These are phyloP conservation scores for Colletotrichum chrysophilum DNA, from an alignment of 2,329 filamentous ascomycete genomes.

Conservation along the genomic window DNA sequence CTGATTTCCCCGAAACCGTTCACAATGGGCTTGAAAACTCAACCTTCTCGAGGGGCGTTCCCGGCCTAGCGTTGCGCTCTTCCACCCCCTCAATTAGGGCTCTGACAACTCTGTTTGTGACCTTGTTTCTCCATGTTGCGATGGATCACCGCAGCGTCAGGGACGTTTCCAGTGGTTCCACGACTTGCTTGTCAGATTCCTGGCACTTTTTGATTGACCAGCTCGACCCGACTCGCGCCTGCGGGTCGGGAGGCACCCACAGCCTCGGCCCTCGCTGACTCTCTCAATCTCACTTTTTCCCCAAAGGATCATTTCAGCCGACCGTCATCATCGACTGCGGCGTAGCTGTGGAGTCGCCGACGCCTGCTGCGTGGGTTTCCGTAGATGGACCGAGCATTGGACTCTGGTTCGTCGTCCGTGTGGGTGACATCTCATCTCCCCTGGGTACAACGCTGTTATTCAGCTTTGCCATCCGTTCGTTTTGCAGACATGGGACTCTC, in stretches of 20 bases:
- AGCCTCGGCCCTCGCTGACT: not conserved
- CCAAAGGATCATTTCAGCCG: not conserved
- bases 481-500: not conserved
- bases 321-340: not conserved
- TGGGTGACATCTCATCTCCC: conserved; percentile 13
- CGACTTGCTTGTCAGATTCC: conserved; percentile 14
- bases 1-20: not conserved
- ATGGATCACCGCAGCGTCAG: not conserved
- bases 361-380: conserved; percentile 10
- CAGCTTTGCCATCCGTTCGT: conserved; percentile 1
- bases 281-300: not conserved
- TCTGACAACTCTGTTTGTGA: not conserved
- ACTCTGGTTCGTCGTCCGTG: not conserved
- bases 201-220: conserved; percentile 15
- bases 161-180: conserved; percentile 2
- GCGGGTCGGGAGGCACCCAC: not conserved
- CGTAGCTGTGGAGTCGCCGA: not conserved
- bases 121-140: not conserved
- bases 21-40: not conserved
- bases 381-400: conserved; percentile 9
- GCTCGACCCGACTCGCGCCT: not conserved
- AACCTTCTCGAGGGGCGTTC: not conserved
- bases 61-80: not conserved
- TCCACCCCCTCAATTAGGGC: not conserved
- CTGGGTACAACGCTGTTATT: not conserved